A percentile compares a stretch with the other conserved stretches of the same genome.
These are phyloP conservation scores for Hypericum perforatum DNA, from an alignment of 345 rosid genomes.

Conservation along the genomic window DNA sequence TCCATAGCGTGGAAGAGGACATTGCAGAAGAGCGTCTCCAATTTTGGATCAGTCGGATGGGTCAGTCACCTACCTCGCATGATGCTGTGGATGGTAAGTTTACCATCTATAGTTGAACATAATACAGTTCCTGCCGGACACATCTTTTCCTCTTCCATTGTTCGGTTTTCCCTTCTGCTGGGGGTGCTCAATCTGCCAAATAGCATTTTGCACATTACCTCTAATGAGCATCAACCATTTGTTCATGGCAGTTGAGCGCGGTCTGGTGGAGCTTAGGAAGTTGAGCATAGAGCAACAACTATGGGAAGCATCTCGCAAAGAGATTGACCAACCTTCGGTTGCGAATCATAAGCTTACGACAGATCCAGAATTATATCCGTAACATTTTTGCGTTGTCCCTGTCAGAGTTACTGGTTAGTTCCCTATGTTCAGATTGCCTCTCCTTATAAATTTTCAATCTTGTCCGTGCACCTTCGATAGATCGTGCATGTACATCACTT, in stretches of 20 bases:
- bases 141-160: no score
- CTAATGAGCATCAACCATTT: background rate
- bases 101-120: no score
- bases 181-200: no score
- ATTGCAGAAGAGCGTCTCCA: conserved; percentile 64
- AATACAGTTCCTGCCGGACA: no score
- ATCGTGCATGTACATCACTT: no score
- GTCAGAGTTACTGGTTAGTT: background rate
- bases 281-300: conserved; percentile 81
- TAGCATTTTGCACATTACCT: background rate
- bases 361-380: conserved; percentile 18
- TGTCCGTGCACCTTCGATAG: no score
- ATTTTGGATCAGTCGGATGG: conserved; percentile 53
- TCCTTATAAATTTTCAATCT: no score
- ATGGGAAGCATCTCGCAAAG: conserved; percentile 80
- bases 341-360: conserved; percentile 19
- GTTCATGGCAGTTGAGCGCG: conserved; percentile 56
- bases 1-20: conserved; percentile 62
- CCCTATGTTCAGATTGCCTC: background rate
- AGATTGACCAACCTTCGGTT: conserved; percentile 31
- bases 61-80: conserved; percentile 52
- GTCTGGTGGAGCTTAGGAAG: conserved; percentile 66
- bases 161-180: no score
- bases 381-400: background rate
- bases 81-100: conserved; percentile 70